phyloP scores from a whole-genome alignment of 1,284 basidiomycete genomes.

The Fomitopsis palustris region DNA sequence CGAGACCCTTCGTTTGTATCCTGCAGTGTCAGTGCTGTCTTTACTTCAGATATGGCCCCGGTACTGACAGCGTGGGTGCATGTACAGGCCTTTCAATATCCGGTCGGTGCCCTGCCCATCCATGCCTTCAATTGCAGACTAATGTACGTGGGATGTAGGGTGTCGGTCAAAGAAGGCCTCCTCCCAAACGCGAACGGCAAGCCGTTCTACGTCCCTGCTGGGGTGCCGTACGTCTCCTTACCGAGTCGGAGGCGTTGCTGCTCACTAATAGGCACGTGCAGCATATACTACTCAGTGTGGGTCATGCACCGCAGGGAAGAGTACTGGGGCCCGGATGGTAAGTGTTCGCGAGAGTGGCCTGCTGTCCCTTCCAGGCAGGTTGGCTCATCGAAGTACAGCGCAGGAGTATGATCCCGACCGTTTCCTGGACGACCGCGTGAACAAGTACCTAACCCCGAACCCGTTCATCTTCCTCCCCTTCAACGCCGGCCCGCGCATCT shows the following conservation, averaged over 20 bases:
- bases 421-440: slow-evolving; percentile 48
- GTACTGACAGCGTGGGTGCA: background rate
- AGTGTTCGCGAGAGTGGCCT: background rate
- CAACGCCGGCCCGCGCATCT: slow-evolving; percentile 54
- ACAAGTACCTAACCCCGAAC: slow-evolving; percentile 46
- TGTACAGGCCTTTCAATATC: slow-evolving; percentile 18
- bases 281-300: slow-evolving; percentile 17
- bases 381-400: slow-evolving; percentile 25
- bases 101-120: slow-evolving; percentile 6
- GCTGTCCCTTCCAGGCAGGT: background rate
- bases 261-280: background rate
- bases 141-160: background rate
- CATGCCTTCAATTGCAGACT: background rate
- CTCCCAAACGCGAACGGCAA: slow-evolving; percentile 13
- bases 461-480: slow-evolving; percentile 60
- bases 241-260: background rate
- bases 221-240: slow-evolving; percentile 12
- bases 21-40: slow-evolving; percentile 27
- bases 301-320: slow-evolving; percentile 23
- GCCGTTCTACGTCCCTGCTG: slow-evolving; percentile 20
- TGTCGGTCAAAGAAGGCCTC: slow-evolving; percentile 9
- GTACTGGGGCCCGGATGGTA: slow-evolving; percentile 19
- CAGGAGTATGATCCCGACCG: slow-evolving; percentile 55
- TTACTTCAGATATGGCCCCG: too few relatives aligned
- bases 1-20: slow-evolving; percentile 30